Evolutionary conservation across 2,329 filamentous ascomycete genomes (phyloP), one percentile per base, ranked within the genome.

Genomic region (Ophiognomonia clavigignenti-juglandacearum): DNA sequence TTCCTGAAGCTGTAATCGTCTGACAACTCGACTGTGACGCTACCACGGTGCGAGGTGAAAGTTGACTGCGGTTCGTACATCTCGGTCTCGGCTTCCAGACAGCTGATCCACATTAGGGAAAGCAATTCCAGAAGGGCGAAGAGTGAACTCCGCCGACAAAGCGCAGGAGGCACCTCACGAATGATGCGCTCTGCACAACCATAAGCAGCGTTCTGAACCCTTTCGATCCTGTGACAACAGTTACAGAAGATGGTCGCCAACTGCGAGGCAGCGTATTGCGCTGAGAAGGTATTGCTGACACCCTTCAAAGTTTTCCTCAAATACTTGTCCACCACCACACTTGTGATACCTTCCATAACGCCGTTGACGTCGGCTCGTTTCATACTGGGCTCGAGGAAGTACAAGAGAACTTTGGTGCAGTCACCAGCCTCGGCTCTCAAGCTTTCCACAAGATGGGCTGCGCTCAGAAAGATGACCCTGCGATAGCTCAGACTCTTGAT

Each of bases 371-470:
- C 80, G 11, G 75, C 75, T 49, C 72, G 77, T 31, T 80, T 75
- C 79, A 85, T 85, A 57, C 88, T 91, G 6, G 90, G 90, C 59
- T 98, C 93, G n/a, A 95, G 72, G 66, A 97, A 98, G 66, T 98
- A 98, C 0, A 83, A 85, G 36, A 97, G 71, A 4, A 90, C 85
- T 60, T 91, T 89, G 20, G 89, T 95, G 64, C 91, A 97, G 61
- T 96, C 87, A 9, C 93, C 93, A 7, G 87, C 80, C 47, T 86
- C 83, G 18, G 91, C 91, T 50, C 95, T 83, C 22, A 98, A 72
- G 50, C 82, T 92, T 63, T 97, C 95, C 6, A 98, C 84, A 2
- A 97, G 72, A 56, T 95, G 86, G 2, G 91, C 87, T 3, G 95
- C 86, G 59, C 95, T 93, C 13, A 99, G 70, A 60, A 97, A 98